Conservation (phyloP, 2,329 filamentous ascomycete genomes). For the Beauveria brongniartii region DNA sequence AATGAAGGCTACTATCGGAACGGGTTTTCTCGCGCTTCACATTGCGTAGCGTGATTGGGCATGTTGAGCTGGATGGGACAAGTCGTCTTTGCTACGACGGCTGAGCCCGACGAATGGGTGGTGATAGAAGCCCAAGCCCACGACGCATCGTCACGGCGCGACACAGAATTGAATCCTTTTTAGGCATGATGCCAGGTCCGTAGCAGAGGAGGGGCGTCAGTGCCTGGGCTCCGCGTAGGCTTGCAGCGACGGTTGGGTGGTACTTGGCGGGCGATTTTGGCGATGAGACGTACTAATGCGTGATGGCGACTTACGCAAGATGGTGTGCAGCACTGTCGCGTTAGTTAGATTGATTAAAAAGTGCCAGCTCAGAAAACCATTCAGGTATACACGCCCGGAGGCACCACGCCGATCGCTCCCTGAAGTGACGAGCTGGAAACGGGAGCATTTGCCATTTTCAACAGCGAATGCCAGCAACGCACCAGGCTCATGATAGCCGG, state of each 20-base stretch:
- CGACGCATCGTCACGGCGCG: background rate
- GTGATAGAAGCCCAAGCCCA: background rate
- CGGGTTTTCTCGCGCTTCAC: background rate
- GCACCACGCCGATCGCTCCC: background rate
- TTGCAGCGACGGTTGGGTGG: background rate
- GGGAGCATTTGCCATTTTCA: conserved; percentile 2
- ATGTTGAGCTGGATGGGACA: background rate
- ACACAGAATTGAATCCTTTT: background rate
- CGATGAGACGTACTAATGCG: background rate
- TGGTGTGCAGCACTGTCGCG: conserved; percentile 4
- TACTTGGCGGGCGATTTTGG: background rate
- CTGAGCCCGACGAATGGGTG: background rate
- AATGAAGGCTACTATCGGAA: background rate
- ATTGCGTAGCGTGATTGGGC: background rate
- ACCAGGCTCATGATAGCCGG: conserved; percentile 1
- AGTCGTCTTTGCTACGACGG: background rate
- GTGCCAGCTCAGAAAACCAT: conserved; percentile 2
- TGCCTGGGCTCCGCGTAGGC: background rate
- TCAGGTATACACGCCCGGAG: background rate
- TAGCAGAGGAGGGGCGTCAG: background rate
- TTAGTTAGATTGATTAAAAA: background rate
- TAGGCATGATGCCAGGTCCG: background rate
- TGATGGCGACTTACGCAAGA: background rate
- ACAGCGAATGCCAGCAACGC: background rate
- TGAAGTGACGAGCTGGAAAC: background rate